Evolutionary conservation across 305 asterid species (phyloP), one percentile per base, ranked within the genome.

Genomic region (Fraxinus nigra): DNA sequence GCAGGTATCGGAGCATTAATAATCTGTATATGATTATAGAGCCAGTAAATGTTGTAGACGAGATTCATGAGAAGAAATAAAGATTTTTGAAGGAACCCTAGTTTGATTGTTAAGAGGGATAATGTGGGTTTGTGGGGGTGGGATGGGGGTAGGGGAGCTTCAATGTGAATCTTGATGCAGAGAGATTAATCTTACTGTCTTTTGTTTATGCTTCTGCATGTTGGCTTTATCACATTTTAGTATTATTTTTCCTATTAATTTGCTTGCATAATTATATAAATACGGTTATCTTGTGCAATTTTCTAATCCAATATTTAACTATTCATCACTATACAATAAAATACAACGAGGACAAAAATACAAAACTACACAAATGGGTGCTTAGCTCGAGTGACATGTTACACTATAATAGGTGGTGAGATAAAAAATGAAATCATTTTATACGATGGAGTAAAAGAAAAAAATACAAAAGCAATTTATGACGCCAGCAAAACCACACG

Each of bases 1-100:
- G 63, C 1, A 48, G 54, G 85, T 82, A 67, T 77, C 63, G 85
- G 74, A 63, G 81, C 3, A 82, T 82, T n/a, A 28, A 30, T 37
- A 77, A 73, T 76, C 48, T 82, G 26, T 77, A 82, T n/a, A 35
- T 77, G 77, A 43, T 77, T 9, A 82, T 81, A 3, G 5, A 82
- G n/a, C 81, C 77, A 30, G 78, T 82, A 24, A 9, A 43, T 1
- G 35, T 43, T 8, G 48, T 24, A 24, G 38, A 46, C 1, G 63
- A 73, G 26, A 73, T 22, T 8, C 20, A 48, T 1, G 67, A 74
- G 28, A 74, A 74, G 80, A 51, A 54, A 43, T 7, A 54, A 77
- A 14, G 8, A 14, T 14, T 48, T 48, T 48, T 14, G 22, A 48
- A 48, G 61, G 14, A 48, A 48, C 61, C 14, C 7, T 48, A 48